Evolutionary conservation across 2,329 filamentous ascomycete genomes (phyloP), one percentile per base, ranked within the genome.

Genomic region (Fusarium tjaetaba): DNA sequence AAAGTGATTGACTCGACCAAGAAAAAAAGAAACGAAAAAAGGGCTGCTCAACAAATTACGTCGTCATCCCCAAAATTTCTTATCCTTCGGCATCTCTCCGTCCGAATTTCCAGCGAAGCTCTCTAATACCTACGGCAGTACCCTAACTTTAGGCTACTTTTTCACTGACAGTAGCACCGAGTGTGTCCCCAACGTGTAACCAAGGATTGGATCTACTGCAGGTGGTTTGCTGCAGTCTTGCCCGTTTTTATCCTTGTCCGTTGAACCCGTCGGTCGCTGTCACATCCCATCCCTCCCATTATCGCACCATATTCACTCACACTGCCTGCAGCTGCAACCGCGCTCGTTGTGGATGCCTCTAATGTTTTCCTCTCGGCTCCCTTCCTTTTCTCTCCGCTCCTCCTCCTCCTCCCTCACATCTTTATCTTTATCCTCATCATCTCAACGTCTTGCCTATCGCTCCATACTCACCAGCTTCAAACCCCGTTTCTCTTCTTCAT

Each of bases 341-440:
- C 41, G 38, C 30, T 64, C 41, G 38, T 18, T 64, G 58, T 73
- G 71, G 59, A 74, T 71, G 63, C 68, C 71, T 43, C 71, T 67
- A 67, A 77, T 77, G 76, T 70, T 77, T 68, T 63, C 74, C 61
- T 76, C 74, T 68, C 73, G 75, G 56, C 53, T 74, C 49, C 38
- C 66, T 62, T 67, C 63, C 53, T 68, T 62, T 64, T 76, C 70
- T 39, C 45, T 64, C 61, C 62, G 64, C 45, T 62, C 51, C 26
- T 66, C 51, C 26, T 66, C 61, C 43, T 64, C 61, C 43, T 70
- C 71, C 39, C 48, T 51, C 39, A 57, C 64, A 61, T 71, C 64
- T n/a, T 56, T 58, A 42, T 71, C 64, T 13, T 56, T 58, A 42
- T 71, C 64, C 11, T 59, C 51, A 42, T 13, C 52, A 53, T 57